phyloP scores from a whole-genome alignment of 1,139 yeast species.

The Pichia sp. region DNA sequence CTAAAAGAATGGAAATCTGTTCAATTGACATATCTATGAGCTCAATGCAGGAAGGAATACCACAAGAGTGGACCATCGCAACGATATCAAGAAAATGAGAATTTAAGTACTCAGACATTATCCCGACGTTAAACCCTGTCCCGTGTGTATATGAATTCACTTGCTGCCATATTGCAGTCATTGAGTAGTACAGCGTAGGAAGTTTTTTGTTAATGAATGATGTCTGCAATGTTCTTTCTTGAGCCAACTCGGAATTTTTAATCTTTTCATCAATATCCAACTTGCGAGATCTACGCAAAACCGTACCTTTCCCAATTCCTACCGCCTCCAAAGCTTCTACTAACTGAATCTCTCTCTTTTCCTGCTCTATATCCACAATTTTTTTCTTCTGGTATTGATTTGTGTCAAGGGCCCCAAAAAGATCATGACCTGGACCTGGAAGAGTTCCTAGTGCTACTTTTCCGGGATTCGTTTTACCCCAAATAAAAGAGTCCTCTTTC shows the following conservation, averaged over 20 bases:
- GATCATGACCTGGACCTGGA: slow-evolving; percentile 45
- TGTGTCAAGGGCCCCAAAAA: slow-evolving; percentile 29
- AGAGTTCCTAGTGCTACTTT: slow-evolving; percentile 43
- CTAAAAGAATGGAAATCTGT: slow-evolving; percentile 37
- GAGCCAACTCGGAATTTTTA: slow-evolving; percentile 15
- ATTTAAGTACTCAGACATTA: slow-evolving; percentile 50
- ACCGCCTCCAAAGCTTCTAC: slow-evolving; percentile 9
- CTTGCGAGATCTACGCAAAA: slow-evolving; percentile 47
- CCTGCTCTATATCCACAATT: slow-evolving; percentile 23
- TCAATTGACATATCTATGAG: slow-evolving; percentile 58
- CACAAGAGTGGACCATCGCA: slow-evolving; percentile 51
- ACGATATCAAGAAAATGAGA: slow-evolving; percentile 61
- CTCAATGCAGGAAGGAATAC: slow-evolving; percentile 51
- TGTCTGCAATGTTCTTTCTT: slow-evolving; percentile 19
- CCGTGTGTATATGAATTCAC: slow-evolving; percentile 27
- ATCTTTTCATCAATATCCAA: slow-evolving; percentile 35
- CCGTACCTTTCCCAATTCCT: slow-evolving; percentile 36
- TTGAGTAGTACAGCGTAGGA: slow-evolving; percentile 50
- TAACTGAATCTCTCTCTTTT: slow-evolving; percentile 14
- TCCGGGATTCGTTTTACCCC: slow-evolving; percentile 34
- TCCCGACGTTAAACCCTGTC: slow-evolving; percentile 45
- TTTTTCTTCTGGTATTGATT: background rate
- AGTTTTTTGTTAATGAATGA: slow-evolving; percentile 45
- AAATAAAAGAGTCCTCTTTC: slow-evolving; percentile 38
- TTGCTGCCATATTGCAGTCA: slow-evolving; percentile 53